phyloP scores from a whole-genome alignment of 2,329 filamentous ascomycete genomes.

The Xylaria sp. region DNA sequence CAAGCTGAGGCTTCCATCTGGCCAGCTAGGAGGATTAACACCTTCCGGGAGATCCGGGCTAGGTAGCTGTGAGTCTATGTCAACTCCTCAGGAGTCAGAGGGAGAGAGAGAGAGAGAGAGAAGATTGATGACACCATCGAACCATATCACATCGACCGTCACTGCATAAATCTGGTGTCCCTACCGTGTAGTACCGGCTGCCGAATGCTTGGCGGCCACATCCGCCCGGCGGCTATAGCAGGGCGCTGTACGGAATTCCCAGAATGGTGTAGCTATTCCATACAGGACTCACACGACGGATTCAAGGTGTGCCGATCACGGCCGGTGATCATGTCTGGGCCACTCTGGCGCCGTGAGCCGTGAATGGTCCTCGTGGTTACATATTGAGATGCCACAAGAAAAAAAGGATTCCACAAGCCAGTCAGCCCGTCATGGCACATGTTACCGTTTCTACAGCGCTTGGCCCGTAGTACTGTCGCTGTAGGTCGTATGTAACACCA shows the following conservation, averaged over 20 bases:
- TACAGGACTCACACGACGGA: too few relatives aligned
- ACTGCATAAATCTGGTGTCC: background rate
- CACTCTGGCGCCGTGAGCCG: too few relatives aligned
- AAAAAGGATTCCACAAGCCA: background rate
- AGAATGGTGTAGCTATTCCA: too few relatives aligned
- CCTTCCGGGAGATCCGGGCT: conserved; percentile 12
- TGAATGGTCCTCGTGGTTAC: too few relatives aligned
- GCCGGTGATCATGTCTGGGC: too few relatives aligned
- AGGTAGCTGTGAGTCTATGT: too few relatives aligned
- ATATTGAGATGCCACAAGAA: too few relatives aligned
- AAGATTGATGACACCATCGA: conserved; percentile 18
- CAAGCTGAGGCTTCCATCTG: background rate
- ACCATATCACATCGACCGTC: conserved; percentile 16
- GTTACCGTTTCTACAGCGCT: background rate
- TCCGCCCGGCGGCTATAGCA: background rate
- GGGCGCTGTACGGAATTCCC: background rate
- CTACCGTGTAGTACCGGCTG: background rate
- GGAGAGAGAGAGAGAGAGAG: background rate
- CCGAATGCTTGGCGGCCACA: conserved; percentile 11
- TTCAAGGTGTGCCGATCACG: too few relatives aligned
- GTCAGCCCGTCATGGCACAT: background rate
- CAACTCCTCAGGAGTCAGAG: too few relatives aligned
- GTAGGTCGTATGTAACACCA: background rate
- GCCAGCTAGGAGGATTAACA: background rate
- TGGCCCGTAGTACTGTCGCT: background rate